Evolutionary conservation across 1,284 basidiomycete species (phyloP).

Genomic region (Tranzscheliella williamsii): DNA sequence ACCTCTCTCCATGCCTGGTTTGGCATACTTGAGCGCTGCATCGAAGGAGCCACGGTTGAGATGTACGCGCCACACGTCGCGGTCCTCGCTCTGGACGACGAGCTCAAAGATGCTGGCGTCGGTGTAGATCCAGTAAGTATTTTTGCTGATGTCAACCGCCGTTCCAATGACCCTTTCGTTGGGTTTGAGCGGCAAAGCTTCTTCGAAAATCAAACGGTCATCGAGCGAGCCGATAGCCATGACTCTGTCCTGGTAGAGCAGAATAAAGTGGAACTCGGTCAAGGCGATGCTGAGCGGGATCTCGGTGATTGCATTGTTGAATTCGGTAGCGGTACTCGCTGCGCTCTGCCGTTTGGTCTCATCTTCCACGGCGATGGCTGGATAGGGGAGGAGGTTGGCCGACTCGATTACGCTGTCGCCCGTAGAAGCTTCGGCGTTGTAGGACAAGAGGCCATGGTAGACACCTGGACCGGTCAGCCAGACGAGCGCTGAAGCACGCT

Average conservation of each 20-base stretch:
- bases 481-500: constrained; percentile 9
- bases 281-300: constrained; percentile 72
- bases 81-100: constrained; percentile 81
- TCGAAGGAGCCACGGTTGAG: constrained; percentile 78
- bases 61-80: constrained; percentile 92
- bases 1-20: constrained; percentile 82
- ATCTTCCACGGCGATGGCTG: constrained; percentile 8
- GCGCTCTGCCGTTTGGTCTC: background rate
- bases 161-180: constrained; percentile 51
- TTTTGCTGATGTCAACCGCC: constrained; percentile 74
- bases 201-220: constrained; percentile 81
- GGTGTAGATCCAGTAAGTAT: constrained; percentile 94
- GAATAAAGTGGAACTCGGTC: constrained; percentile 88
- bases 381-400: constrained; percentile 64
- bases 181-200: constrained; percentile 62
- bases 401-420: constrained; percentile 77
- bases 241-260: constrained; percentile 80
- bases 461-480: constrained; percentile 54
- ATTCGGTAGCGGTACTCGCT: background rate
- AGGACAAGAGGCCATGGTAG: constrained; percentile 43
- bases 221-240: constrained; percentile 79
- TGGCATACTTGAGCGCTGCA: constrained; percentile 76
- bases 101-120: constrained; percentile 88
- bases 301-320: constrained; percentile 25
- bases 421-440: constrained; percentile 60